phyloP scores from a whole-genome alignment of 345 rosid species.

The Salix caprea region DNA sequence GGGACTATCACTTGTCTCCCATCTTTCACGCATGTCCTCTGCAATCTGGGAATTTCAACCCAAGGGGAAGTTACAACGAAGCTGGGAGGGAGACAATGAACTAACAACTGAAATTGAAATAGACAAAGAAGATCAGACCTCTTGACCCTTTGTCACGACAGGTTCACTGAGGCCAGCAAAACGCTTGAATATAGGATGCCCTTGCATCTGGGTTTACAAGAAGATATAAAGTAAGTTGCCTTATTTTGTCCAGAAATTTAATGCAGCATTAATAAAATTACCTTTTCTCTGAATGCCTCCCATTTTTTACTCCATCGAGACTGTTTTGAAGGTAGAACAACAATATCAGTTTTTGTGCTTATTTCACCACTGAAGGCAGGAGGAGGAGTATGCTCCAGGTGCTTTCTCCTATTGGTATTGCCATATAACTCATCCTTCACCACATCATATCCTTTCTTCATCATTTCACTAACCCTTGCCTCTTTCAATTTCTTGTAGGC shows the following conservation, averaged over 20 bases:
- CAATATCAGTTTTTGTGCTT: slow-evolving; percentile 79
- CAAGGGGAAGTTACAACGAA: slow-evolving; percentile 7
- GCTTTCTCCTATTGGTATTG: slow-evolving; percentile 62
- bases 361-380: slow-evolving; percentile 60
- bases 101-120: background rate
- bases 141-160: slow-evolving; percentile 79
- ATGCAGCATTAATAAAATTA: slow-evolving; percentile 14
- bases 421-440: slow-evolving; percentile 82
- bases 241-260: background rate
- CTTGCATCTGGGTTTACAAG: slow-evolving; percentile 53
- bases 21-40: slow-evolving; percentile 84
- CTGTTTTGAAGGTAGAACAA: slow-evolving; percentile 52
- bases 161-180: slow-evolving; percentile 73
- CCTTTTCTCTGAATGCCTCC: slow-evolving; percentile 67
- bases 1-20: slow-evolving; percentile 97
- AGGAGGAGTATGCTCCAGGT: slow-evolving; percentile 70
- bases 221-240: background rate
- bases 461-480: slow-evolving; percentile 63
- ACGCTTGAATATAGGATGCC: slow-evolving; percentile 64
- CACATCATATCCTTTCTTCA: slow-evolving; percentile 82
- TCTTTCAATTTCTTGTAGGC: slow-evolving; percentile 66
- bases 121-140: slow-evolving; percentile 42
- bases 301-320: slow-evolving; percentile 74
- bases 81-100: background rate
- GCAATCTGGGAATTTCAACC: slow-evolving; percentile 56